phyloP scores from a whole-genome alignment of 345 rosid genomes.

The Salix udensis region DNA sequence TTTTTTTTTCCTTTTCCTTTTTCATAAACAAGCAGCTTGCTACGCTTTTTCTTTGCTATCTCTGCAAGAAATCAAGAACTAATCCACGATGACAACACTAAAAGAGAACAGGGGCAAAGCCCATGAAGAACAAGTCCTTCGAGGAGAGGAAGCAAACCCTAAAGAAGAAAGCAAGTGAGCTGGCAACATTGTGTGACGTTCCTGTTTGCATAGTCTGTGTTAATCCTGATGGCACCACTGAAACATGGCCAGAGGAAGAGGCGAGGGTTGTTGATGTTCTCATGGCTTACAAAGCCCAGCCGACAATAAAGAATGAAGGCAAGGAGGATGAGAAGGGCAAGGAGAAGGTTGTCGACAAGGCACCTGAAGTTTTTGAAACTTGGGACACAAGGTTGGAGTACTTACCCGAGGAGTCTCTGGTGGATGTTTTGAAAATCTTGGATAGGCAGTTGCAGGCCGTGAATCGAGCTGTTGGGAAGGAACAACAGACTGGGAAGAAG shows the following conservation, averaged over 20 bases:
- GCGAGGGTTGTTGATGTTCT: background rate
- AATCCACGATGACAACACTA: background rate
- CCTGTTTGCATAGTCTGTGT: slow-evolving; percentile 7
- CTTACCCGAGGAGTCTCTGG: background rate
- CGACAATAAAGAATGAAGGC: background rate
- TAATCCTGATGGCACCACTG: background rate
- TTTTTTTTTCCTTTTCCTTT: background rate
- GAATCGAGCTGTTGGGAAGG: background rate
- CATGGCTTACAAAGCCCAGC: background rate
- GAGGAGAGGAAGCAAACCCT: slow-evolving; percentile 4
- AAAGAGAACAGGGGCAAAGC: background rate
- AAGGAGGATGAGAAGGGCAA: background rate
- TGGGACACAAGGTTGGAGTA: background rate
- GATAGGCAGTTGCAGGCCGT: background rate
- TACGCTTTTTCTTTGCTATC: background rate
- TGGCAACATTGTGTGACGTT: background rate
- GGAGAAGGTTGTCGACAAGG: background rate
- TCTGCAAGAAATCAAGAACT: background rate
- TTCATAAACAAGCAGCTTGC: background rate
- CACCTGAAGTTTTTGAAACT: background rate
- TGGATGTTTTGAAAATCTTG: background rate
- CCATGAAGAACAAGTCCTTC: background rate
- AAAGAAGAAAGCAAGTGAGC: slow-evolving; percentile 15
- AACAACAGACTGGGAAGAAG: background rate
- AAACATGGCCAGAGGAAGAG: slow-evolving; percentile 11